phyloP scores from a whole-genome alignment of 805 yeast genomes.

The Nakazawaea ambrosiae region DNA sequence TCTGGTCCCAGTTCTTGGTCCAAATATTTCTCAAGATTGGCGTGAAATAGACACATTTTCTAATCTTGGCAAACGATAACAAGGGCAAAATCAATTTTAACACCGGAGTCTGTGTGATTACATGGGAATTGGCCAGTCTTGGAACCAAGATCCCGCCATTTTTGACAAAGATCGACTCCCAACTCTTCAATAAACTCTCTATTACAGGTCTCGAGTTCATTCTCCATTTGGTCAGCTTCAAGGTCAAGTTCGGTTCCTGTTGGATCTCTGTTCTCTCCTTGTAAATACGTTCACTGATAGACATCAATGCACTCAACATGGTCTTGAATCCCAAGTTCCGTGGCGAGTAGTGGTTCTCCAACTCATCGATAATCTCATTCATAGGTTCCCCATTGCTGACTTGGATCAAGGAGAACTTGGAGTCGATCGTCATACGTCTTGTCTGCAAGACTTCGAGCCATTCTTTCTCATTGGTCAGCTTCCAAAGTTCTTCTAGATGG shows the following conservation, averaged over 20 bases:
- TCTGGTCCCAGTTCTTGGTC: slow-evolving; percentile 59
- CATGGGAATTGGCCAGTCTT: slow-evolving; percentile 39
- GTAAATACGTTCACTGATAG: slow-evolving; percentile 62
- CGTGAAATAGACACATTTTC: slow-evolving; percentile 54
- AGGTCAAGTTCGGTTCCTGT: slow-evolving; percentile 29
- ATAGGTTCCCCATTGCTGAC: slow-evolving; percentile 50
- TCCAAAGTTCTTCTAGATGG: slow-evolving; percentile 53
- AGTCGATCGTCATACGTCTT: slow-evolving; percentile 36
- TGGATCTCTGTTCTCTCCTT: slow-evolving; percentile 35
- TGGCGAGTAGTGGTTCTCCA: slow-evolving; percentile 34
- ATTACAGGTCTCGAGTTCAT: slow-evolving; percentile 53
- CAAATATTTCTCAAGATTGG: slow-evolving; percentile 56
- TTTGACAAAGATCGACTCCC: slow-evolving; percentile 59
- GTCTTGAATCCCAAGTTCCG: slow-evolving; percentile 40
- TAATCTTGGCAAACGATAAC: slow-evolving; percentile 58
- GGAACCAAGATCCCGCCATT: slow-evolving; percentile 59
- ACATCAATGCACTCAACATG: slow-evolving; percentile 48
- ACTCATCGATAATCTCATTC: slow-evolving; percentile 36
- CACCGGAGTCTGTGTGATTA: slow-evolving; percentile 46
- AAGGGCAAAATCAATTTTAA: slow-evolving; percentile 62
- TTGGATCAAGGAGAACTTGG: slow-evolving; percentile 48
- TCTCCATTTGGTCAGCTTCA: slow-evolving; percentile 58
- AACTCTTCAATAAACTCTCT: slow-evolving; percentile 49
- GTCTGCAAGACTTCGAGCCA: slow-evolving; percentile 41
- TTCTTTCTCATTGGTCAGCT: slow-evolving; percentile 36